Evolutionary conservation across 2,329 filamentous ascomycete genomes (phyloP).

Genomic region (Fusarium mangiferae): DNA sequence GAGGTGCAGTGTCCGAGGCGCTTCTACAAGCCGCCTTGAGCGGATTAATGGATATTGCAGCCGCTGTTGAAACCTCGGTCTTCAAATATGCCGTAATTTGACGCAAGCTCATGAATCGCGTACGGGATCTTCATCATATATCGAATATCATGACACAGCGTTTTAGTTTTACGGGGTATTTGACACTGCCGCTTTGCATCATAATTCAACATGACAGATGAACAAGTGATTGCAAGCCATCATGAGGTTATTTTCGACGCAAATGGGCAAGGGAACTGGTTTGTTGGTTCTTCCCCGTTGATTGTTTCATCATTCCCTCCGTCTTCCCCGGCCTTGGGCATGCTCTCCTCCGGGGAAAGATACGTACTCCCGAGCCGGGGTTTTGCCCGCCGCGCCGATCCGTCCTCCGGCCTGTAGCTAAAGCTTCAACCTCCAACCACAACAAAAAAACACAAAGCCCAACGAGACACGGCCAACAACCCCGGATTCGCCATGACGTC

Average conservation of each 20-base stretch:
- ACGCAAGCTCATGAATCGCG: slow-evolving; percentile 6
- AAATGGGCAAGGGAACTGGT: background rate
- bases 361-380: slow-evolving; percentile 36
- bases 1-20: slow-evolving; percentile 2
- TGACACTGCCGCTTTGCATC: background rate
- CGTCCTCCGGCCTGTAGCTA: slow-evolving; percentile 22
- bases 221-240: background rate
- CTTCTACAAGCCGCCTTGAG: background rate
- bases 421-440: slow-evolving; percentile 13
- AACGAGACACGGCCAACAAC: background rate
- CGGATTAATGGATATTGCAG: background rate
- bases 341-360: background rate
- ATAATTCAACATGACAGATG: background rate
- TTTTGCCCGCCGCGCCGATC: slow-evolving; percentile 36
- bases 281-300: background rate
- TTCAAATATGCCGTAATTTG: background rate
- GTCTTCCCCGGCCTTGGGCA: background rate
- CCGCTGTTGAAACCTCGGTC: background rate
- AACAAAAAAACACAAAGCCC: background rate
- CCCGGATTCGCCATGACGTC: slow-evolving; percentile 26
- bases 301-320: background rate
- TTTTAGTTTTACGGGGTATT: background rate
- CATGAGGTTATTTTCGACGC: background rate
- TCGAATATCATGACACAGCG: background rate
- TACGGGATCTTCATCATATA: background rate